Percentiles rank a stretch among this genome's conserved stretches.
These are phyloP conservation scores for Cryphonectria carpinicola DNA, from an alignment of 2,329 filamentous ascomycete species.

Conservation along the genomic window DNA sequence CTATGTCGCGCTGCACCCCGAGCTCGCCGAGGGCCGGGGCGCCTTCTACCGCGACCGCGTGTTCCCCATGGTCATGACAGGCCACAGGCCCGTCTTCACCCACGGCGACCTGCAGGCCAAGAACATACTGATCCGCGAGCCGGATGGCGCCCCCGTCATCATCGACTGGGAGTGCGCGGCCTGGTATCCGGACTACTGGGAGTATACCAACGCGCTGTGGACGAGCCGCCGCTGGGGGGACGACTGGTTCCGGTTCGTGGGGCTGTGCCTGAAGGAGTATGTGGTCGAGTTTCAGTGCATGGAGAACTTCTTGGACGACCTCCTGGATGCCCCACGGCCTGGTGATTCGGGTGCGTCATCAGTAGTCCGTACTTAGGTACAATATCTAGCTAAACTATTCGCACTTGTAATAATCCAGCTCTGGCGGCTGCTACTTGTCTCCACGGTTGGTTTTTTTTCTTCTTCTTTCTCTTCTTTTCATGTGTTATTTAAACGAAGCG, in stretches of 20 bases:
- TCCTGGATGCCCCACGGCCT: slow-evolving; percentile 9
- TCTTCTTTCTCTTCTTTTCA: no score
- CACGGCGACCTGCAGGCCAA: slow-evolving; percentile 53
- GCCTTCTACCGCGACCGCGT: slow-evolving; percentile 8
- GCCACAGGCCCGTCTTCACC: slow-evolving; percentile 48
- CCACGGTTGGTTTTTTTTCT: no score
- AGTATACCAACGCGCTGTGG: slow-evolving; percentile 34
- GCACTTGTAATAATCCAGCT: no score
- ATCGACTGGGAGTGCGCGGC: slow-evolving; percentile 53
- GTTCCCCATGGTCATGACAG: not conserved
- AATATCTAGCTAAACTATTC: no score
- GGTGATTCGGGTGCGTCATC: not conserved
- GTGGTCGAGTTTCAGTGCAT: slow-evolving; percentile 12
- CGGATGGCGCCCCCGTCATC: slow-evolving; percentile 43
- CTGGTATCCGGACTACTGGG: slow-evolving; percentile 51
- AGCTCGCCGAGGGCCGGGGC: not conserved
- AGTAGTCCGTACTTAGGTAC: no score
- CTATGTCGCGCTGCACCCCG: not conserved
- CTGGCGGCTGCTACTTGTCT: no score
- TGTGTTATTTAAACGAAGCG: no score
- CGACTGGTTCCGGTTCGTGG: slow-evolving; percentile 9
- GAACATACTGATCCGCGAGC: slow-evolving; percentile 48
- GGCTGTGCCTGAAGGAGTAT: not conserved
- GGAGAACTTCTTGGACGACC: slow-evolving; percentile 3
- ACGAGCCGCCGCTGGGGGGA: slow-evolving; percentile 10